Evolutionary conservation across 495 filamentous ascomycete species (phyloP).

Genomic region (Hypoxylon fragiforme): DNA sequence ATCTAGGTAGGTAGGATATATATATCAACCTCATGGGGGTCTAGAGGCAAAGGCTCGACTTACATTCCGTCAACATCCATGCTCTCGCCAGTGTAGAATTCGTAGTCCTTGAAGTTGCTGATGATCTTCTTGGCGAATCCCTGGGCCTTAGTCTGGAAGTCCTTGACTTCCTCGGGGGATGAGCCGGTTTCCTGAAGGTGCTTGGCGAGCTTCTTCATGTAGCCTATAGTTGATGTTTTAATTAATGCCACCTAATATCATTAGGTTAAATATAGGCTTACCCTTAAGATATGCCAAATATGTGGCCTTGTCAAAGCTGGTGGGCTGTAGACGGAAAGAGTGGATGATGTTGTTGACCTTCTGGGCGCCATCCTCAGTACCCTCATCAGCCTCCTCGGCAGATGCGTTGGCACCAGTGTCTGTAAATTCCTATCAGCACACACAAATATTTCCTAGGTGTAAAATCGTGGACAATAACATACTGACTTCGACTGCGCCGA

Average conservation of each 20-base stretch:
- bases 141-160: slow-evolving; percentile 74
- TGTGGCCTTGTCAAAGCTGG: slow-evolving; percentile 79
- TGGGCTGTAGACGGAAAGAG: slow-evolving; percentile 83
- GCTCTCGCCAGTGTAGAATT: slow-evolving; percentile 87
- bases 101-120: slow-evolving; percentile 88
- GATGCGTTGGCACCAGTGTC: slow-evolving; percentile 97
- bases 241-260: background rate
- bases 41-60: too few relatives aligned
- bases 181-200: slow-evolving; percentile 64
- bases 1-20: too few relatives aligned
- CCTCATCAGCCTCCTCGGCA: slow-evolving; percentile 83
- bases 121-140: slow-evolving; percentile 76
- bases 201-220: slow-evolving; percentile 85
- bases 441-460: slow-evolving; percentile 9
- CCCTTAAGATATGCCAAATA: slow-evolving; percentile 83
- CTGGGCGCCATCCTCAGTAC: slow-evolving; percentile 64
- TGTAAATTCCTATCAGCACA: slow-evolving; percentile 27
- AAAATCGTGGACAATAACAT: slow-evolving; percentile 41
- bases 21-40: too few relatives aligned
- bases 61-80: slow-evolving; percentile 92
- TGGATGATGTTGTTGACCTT: slow-evolving; percentile 94
- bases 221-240: slow-evolving; percentile 54
- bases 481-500: slow-evolving; percentile 74
- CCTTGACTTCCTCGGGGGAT: slow-evolving; percentile 64
- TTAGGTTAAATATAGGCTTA: slow-evolving; percentile 45